Base-by-base conservation (phyloP, 441 rosid genomes). In the Rhodomyrtus psidioides region DNA sequence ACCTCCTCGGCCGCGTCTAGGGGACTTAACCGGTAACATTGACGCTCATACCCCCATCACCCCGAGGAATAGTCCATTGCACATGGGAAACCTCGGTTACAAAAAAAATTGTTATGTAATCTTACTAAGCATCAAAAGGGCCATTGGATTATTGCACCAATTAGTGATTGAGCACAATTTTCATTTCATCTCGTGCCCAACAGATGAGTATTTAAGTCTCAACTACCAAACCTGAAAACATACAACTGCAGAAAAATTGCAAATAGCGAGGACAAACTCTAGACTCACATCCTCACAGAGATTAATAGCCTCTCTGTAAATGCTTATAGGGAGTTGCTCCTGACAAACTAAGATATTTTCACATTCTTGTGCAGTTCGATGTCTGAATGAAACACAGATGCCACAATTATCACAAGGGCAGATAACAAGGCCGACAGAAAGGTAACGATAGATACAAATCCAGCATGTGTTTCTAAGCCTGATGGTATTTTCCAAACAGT, bases 401-500 rank as follows among this genome's bases (percentile, higher is more conserved):
- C 49, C 84, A 34, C 65, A 62, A 86, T 51, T 42, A 88, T 88
- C 44, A 70, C 24, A 44, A 86, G 46, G 34, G 89, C 85, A 46
- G 85, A 83, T 39, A 86, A 54, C 55, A 84, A 30, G 27, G 88
- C 88, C 23, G 76, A 76, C 21, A 84, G 55, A 57, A 88, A 86
- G 82, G 90, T 88, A 82, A 81, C 76, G 55, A 59, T 54, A 3
- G 90, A 88, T 88, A 86, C 90, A 81, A 86, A 26, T 86, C 85
- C 85, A 42, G 90, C 75, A 90, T 94, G 96, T 74, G 81, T 83
- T 44, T 90, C 91, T 24, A 82, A 93, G 75, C 97, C 97, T 3
- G 93, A 89, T 76, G 99, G 98, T 75, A 97, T 91, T 57, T 88
- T 91, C 99, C 98, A 97, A 60, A 89, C 83, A 53, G 91, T 90